Conservation (phyloP, 2,329 filamentous ascomycete species). For the Pseudocercospora fijiensis region DNA sequence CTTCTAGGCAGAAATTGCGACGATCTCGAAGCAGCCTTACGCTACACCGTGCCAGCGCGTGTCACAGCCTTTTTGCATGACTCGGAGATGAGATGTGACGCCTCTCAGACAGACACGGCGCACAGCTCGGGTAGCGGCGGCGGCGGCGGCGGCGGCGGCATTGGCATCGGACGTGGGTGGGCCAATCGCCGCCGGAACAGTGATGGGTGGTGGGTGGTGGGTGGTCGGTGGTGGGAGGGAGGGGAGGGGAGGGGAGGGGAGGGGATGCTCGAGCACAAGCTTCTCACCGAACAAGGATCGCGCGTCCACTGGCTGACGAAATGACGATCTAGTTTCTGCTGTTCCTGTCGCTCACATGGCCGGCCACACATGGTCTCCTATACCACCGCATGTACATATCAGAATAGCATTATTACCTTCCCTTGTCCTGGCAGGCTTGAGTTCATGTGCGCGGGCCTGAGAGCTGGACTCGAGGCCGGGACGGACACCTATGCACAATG, state of each 20-base stretch:
- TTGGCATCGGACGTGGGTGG: not conserved
- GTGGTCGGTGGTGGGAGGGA: not conserved
- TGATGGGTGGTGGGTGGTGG: not conserved
- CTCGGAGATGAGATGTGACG: conserved; percentile 1
- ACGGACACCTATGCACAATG: conserved; percentile 23
- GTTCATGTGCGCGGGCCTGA: conserved; percentile 1
- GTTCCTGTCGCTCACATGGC: not conserved
- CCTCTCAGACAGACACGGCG: not conserved
- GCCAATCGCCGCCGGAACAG: too few species aligned
- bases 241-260: not conserved
- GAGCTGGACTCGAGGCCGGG: conserved; percentile 9
- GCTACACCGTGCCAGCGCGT: not conserved
- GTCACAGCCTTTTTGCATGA: not conserved
- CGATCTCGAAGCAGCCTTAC: not conserved
- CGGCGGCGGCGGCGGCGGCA: not conserved
- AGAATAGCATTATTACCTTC: not conserved
- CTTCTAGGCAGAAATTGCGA: conserved; percentile 1
- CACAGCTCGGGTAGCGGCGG: not conserved
- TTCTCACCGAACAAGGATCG: conserved; percentile 1
- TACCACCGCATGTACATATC: not conserved
- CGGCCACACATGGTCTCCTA: not conserved
- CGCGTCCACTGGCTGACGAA: conserved; percentile 2
- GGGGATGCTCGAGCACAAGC: not conserved
- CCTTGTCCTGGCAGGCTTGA: not conserved
- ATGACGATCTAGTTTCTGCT: not conserved